phyloP scores from a whole-genome alignment of 2,329 filamentous ascomycete genomes.

The Ophiosphaerella korrae region DNA sequence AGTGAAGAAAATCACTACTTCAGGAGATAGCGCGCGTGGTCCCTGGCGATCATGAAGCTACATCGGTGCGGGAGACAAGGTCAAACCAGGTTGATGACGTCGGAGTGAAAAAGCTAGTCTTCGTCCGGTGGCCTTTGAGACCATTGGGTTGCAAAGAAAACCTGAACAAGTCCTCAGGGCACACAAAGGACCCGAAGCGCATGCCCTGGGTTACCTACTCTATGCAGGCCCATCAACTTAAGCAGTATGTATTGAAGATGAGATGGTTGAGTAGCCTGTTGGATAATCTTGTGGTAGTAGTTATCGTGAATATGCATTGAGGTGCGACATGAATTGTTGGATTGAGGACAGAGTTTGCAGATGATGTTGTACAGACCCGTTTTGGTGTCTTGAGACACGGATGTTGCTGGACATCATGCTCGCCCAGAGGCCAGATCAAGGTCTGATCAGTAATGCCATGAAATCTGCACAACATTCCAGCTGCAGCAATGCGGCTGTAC shows the following conservation, averaged over 20 bases:
- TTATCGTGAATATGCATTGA: constrained; percentile 8
- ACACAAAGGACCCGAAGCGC: constrained; percentile 5
- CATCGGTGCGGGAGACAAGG: constrained; percentile 13
- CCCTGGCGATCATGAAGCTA: constrained; percentile 22
- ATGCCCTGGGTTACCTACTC: neutral
- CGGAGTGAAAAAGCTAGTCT: constrained; percentile 1
- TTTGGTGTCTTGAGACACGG: constrained; percentile 18
- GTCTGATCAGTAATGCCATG: constrained; percentile 6
- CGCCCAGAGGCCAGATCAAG: constrained; percentile 10
- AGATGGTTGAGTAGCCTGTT: neutral
- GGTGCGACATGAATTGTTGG: neutral
- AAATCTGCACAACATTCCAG: constrained; percentile 7
- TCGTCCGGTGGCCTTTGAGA: neutral
- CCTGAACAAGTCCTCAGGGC: constrained; percentile 15
- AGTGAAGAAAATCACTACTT: constrained; percentile 3
- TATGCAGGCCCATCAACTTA: constrained; percentile 1
- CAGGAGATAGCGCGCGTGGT: constrained; percentile 6
- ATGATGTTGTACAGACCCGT: constrained; percentile 11
- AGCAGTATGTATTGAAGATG: constrained; percentile 3
- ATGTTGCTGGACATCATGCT: constrained; percentile 14
- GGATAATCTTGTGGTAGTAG: neutral
- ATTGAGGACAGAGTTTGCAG: constrained; percentile 10
- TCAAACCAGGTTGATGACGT: constrained; percentile 21
- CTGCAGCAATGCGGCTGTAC: constrained; percentile 11
- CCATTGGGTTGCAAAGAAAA: neutral